Evolutionary conservation across 1,139 yeast genomes (phyloP).

Genomic region (Kodamaea ohmeri): DNA sequence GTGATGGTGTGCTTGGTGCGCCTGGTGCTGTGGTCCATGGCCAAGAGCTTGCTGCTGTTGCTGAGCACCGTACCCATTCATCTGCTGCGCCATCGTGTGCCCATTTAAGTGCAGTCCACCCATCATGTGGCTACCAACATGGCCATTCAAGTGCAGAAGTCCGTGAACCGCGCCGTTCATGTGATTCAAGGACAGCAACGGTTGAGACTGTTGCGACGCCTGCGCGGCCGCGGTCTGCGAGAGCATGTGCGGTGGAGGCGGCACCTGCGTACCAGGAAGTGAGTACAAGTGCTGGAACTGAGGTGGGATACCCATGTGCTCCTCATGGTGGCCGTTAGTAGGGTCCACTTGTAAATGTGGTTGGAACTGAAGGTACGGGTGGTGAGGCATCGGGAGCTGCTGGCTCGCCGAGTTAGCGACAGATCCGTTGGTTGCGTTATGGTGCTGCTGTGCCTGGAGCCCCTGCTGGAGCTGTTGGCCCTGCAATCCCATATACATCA

Average conservation of each 20-base stretch:
- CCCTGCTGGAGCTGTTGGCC: conserved; percentile 18
- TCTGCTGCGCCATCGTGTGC: conserved; percentile 6
- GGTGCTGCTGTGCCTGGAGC: conserved; percentile 13
- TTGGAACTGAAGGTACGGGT: conserved; percentile 14
- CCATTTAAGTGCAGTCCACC: conserved; percentile 10
- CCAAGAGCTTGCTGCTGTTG: conserved; percentile 7
- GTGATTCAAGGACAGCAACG: conserved; percentile 9
- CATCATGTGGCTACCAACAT: conserved; percentile 9
- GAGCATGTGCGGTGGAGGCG: conserved; percentile 9
- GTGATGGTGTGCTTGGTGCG: conserved; percentile 4
- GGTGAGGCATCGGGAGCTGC: conserved; percentile 12
- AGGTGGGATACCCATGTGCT: conserved; percentile 10
- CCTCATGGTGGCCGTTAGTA: conserved; percentile 9
- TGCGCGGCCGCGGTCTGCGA: conserved; percentile 1
- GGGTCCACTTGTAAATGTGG: conserved; percentile 12
- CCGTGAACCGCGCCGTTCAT: conserved; percentile 11
- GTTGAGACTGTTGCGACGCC: conserved; percentile 5
- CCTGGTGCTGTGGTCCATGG: conserved; percentile 6
- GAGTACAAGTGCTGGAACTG: conserved; percentile 13
- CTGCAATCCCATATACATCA: conserved; percentile 9
- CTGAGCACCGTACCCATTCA: conserved; percentile 4
- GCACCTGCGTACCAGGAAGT: conserved; percentile 10
- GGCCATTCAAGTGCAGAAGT: conserved; percentile 12
- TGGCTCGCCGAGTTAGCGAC: conserved; percentile 1
- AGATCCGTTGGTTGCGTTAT: conserved; percentile 6